phyloP scores from a whole-genome alignment of 495 filamentous ascomycete genomes.

The Opeltia flavorubescens region DNA sequence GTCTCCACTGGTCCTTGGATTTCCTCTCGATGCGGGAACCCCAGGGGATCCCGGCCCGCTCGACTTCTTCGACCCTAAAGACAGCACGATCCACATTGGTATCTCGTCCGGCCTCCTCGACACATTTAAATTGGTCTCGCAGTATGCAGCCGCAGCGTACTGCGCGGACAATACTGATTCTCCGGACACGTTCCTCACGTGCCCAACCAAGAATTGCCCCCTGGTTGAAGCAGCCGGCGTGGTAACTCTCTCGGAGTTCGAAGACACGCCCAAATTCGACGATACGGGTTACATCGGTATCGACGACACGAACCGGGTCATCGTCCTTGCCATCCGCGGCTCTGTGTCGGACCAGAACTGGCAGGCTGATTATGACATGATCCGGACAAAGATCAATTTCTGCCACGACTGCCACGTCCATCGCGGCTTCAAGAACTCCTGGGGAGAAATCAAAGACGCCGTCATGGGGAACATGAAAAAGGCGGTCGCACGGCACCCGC shows the following conservation, averaged over 20 bases:
- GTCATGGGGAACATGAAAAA: conserved; percentile 24
- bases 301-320: conserved; percentile 43
- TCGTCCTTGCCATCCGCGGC: conserved; percentile 59
- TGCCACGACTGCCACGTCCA: conserved; percentile 38
- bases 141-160: conserved; percentile 56
- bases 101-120: conserved; percentile 4
- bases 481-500: conserved; percentile 24
- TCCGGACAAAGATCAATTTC: conserved; percentile 18
- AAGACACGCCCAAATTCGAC: conserved; percentile 36
- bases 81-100: background rate
- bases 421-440: conserved; percentile 40
- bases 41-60: background rate
- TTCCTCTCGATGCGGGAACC: background rate
- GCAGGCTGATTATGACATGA: conserved; percentile 43
- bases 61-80: background rate
- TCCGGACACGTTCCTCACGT: conserved; percentile 35
- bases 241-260: conserved; percentile 39
- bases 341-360: conserved; percentile 47
- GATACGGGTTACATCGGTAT: conserved; percentile 51
- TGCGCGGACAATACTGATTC: conserved; percentile 41
- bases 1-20: background rate
- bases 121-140: conserved; percentile 43
- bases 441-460: conserved; percentile 23
- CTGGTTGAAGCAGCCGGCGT: conserved; percentile 19
- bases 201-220: conserved; percentile 33